Conservation (phyloP, 2,329 filamentous ascomycete species). For the Pseudocercospora macadamiae region DNA sequence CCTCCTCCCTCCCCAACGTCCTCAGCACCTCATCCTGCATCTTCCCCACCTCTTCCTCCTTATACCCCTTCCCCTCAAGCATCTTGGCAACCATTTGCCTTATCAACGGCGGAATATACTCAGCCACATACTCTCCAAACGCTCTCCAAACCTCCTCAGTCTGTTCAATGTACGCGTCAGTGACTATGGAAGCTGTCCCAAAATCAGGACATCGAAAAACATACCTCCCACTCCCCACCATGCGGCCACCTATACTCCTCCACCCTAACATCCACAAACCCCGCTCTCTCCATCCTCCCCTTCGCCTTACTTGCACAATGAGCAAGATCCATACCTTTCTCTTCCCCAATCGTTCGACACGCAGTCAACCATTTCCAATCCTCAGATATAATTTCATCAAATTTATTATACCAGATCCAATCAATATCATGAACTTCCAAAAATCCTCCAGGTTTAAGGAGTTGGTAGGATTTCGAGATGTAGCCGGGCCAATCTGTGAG, state of each 20-base stretch:
- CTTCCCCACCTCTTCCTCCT: constrained; percentile 9
- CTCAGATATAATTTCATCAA: constrained; percentile 14
- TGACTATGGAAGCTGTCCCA: too few species aligned
- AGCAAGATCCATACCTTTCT: constrained; percentile 18
- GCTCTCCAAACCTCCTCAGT: constrained; percentile 13
- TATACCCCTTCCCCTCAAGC: constrained; percentile 9
- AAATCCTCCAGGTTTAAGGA: constrained; percentile 27
- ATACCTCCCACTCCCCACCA: constrained; percentile 13
- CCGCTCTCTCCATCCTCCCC: constrained; percentile 22
- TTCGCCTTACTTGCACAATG: constrained; percentile 16
- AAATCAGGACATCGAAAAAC: too few species aligned
- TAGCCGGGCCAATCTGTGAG: constrained; percentile 28
- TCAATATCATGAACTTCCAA: constrained; percentile 28
- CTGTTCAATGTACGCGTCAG: too few species aligned
- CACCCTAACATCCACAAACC: constrained; percentile 25
- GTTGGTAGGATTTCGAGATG: constrained; percentile 9
- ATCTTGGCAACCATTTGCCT: constrained; percentile 19
- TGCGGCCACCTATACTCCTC: constrained; percentile 24
- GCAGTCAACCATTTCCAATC: constrained; percentile 23
- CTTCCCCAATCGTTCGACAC: constrained; percentile 1
- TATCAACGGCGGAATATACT: constrained; percentile 7
- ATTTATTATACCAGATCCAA: constrained; percentile 15
- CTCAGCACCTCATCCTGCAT: constrained; percentile 15
- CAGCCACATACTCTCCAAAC: constrained; percentile 19
- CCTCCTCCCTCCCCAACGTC: constrained; percentile 11